Conservation (phyloP, 2,329 filamentous ascomycete species). For the Colletotrichum theobromicola region DNA sequence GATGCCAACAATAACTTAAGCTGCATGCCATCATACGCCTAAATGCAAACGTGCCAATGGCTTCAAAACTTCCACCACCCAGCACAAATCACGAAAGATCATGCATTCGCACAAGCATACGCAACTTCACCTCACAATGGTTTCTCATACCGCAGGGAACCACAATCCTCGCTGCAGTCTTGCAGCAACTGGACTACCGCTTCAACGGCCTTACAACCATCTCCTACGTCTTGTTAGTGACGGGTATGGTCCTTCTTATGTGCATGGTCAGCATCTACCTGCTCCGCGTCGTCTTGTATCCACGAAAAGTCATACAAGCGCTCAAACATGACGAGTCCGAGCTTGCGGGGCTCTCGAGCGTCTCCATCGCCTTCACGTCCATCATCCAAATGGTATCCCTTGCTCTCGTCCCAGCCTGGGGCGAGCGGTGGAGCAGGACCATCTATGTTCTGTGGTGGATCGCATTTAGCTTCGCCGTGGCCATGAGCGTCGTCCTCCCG, state of each 20-base stretch:
- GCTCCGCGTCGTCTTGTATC: conserved; percentile 35
- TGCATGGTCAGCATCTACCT: conserved; percentile 33
- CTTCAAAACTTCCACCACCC: not conserved
- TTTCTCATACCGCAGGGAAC: conserved; percentile 43
- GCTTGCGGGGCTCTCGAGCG: conserved; percentile 40
- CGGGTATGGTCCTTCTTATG: conserved; percentile 37
- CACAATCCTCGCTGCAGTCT: conserved; percentile 37
- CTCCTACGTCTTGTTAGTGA: conserved; percentile 41
- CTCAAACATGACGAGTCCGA: conserved; percentile 36
- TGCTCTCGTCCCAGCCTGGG: conserved; percentile 20
- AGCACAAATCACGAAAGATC: not conserved
- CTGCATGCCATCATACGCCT: rapidly evolving
- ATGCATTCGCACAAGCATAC: conserved; percentile 24
- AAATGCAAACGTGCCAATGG: not conserved
- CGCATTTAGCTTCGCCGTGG: conserved; percentile 33
- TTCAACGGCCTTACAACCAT: conserved; percentile 40
- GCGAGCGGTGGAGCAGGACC: conserved; percentile 24
- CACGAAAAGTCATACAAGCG: conserved; percentile 30
- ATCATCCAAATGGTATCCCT: conserved; percentile 29
- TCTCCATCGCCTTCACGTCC: conserved; percentile 37
- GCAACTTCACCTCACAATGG: conserved; percentile 38
- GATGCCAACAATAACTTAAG: rapidly evolving
- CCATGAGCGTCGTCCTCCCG: conserved; percentile 36
- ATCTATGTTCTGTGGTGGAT: conserved; percentile 47
- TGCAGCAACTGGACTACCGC: conserved; percentile 43